A percentile compares a stretch with the other conserved stretches of the same genome.
Evolutionary conservation across 2,329 filamentous ascomycete species (phyloP).

Genomic region (Drechslerella stenobrocha): DNA sequence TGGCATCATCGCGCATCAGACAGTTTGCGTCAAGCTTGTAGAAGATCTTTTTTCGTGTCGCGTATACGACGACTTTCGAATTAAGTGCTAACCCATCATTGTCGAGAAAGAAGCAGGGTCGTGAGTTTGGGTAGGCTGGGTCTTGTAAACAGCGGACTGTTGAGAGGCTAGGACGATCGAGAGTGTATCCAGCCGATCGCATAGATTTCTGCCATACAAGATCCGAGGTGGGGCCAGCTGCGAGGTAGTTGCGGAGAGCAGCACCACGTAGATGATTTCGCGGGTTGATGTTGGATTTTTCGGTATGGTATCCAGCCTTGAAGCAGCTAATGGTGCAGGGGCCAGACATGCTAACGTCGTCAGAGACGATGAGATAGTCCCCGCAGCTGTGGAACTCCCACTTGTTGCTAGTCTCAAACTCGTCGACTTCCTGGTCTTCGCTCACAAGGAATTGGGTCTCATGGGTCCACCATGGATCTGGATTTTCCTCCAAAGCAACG

Average conservation of each 20-base stretch:
- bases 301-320: constrained; percentile 26
- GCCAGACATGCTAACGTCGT: constrained; percentile 48
- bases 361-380: constrained; percentile 50
- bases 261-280: constrained; percentile 22
- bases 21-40: neutral
- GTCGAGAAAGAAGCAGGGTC: constrained; percentile 49
- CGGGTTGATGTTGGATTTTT: constrained; percentile 24
- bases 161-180: constrained; percentile 6
- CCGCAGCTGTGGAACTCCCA: constrained; percentile 52
- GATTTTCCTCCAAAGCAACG: neutral
- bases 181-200: constrained; percentile 1
- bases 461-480: constrained; percentile 34
- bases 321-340: constrained; percentile 51
- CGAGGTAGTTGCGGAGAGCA: constrained; percentile 16
- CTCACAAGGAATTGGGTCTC: constrained; percentile 13
- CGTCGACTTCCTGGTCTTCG: neutral
- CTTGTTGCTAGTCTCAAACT: constrained; percentile 28
- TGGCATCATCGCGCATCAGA: neutral
- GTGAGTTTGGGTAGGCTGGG: constrained; percentile 11
- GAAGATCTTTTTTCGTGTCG: constrained; percentile 49
- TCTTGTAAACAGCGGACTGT: constrained; percentile 27
- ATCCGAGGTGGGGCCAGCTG: constrained; percentile 40
- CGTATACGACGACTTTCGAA: constrained; percentile 49
- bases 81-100: constrained; percentile 51
- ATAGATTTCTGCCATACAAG: constrained; percentile 46